Conservation (phyloP, 2,329 filamentous ascomycete species). For the Corniculantispora saksenae region DNA sequence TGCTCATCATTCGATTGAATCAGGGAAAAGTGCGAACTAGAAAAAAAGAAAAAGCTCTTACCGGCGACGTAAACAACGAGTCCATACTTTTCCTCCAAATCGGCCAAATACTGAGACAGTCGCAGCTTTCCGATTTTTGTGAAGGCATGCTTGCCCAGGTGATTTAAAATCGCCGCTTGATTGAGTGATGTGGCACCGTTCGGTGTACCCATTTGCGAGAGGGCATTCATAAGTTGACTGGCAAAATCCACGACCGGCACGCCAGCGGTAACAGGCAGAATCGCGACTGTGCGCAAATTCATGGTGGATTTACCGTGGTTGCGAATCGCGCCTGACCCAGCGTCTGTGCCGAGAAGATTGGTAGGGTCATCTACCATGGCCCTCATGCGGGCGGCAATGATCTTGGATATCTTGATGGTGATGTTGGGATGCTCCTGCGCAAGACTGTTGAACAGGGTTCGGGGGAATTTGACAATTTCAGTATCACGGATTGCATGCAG, state of each 20-base stretch:
- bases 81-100: slow-evolving; percentile 95
- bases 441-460: slow-evolving; percentile 94
- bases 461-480: slow-evolving; percentile 92
- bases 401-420: slow-evolving; percentile 98
- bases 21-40: not conserved
- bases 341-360: slow-evolving; percentile 65
- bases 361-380: slow-evolving; percentile 81
- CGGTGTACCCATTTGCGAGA: slow-evolving; percentile 83
- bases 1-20: slow-evolving; percentile 52
- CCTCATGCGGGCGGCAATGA: slow-evolving; percentile 94
- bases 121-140: slow-evolving; percentile 97
- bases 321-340: slow-evolving; percentile 53
- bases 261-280: slow-evolving; percentile 86
- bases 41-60: slow-evolving; percentile 40
- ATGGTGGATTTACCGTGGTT: slow-evolving; percentile 76
- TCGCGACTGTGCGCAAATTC: slow-evolving; percentile 89
- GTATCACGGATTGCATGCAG: slow-evolving; percentile 96
- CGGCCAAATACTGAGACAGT: slow-evolving; percentile 91
- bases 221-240: slow-evolving; percentile 81
- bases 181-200: slow-evolving; percentile 92
- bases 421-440: slow-evolving; percentile 97
- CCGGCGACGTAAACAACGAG: slow-evolving; percentile 90
- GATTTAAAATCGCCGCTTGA: slow-evolving; percentile 89
- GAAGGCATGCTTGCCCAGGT: slow-evolving; percentile 93
- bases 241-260: slow-evolving; percentile 95